phyloP scores from a whole-genome alignment of 805 yeast genomes.

The Candida namnaoensis region DNA sequence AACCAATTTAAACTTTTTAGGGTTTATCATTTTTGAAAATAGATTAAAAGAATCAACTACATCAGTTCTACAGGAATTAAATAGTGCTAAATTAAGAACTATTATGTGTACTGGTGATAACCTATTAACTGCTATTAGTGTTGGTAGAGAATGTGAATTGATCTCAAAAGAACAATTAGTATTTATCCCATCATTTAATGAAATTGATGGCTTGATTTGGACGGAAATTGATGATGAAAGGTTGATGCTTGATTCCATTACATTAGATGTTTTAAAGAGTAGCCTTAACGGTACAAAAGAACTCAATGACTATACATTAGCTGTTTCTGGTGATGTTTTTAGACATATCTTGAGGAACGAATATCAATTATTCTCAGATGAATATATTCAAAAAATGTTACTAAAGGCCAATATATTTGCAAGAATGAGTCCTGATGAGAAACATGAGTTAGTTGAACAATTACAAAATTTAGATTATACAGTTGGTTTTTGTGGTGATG shows the following conservation, averaged over 20 bases:
- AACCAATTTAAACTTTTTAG: constrained; percentile 60
- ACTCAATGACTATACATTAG: constrained; percentile 45
- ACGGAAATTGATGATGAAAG: constrained; percentile 56
- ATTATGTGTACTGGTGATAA: constrained; percentile 99
- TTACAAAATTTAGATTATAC: constrained; percentile 81
- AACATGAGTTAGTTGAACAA: constrained; percentile 88
- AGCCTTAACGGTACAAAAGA: constrained; percentile 12
- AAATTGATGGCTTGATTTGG: constrained; percentile 36
- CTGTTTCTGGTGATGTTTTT: constrained; percentile 91
- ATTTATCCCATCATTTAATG: constrained; percentile 55
- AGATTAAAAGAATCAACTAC: constrained; percentile 68
- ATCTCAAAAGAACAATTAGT: constrained; percentile 36
- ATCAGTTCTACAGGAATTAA: constrained; percentile 48
- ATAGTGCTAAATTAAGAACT: constrained; percentile 67
- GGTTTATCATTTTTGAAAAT: constrained; percentile 90
- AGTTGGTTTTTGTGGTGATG: constrained; percentile 98
- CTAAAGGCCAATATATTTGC: constrained; percentile 78
- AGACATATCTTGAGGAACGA: constrained; percentile 53
- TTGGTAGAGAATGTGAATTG: constrained; percentile 76
- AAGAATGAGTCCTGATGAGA: constrained; percentile 98
- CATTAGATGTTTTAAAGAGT: constrained; percentile 39
- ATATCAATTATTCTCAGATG: constrained; percentile 18
- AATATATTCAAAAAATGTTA: constrained; percentile 47
- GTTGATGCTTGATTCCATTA: constrained; percentile 50
- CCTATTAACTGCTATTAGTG: constrained; percentile 88